Percentiles rank a stretch among this genome's conserved stretches.
Evolutionary conservation across 495 filamentous ascomycete species (phyloP).

Genomic region (Aspergillus cavernicola): DNA sequence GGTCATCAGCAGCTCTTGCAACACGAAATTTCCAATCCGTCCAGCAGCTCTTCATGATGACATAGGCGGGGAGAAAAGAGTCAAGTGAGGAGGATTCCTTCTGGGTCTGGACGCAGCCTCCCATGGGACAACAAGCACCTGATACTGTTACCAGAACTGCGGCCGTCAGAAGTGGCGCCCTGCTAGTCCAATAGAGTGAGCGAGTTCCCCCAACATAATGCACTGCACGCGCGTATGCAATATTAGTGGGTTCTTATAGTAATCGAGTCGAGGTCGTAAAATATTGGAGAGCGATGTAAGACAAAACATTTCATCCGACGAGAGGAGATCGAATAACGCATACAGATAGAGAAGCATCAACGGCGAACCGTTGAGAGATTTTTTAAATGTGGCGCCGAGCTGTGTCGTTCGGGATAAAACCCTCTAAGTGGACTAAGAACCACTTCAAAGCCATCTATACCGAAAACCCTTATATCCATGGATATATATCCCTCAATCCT

Average conservation of each 20-base stretch:
- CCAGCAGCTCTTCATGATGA: neutral
- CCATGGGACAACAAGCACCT: slow-evolving; percentile 12
- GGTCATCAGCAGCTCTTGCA: neutral
- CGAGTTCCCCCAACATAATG: neutral
- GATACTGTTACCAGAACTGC: slow-evolving; percentile 11
- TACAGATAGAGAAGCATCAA: neutral
- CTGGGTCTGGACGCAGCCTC: slow-evolving; percentile 4
- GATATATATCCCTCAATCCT: neutral
- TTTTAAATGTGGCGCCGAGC: neutral
- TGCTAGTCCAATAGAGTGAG: neutral
- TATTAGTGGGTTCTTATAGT: slow-evolving; percentile 6
- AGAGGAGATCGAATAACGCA: neutral
- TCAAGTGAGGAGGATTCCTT: slow-evolving; percentile 8
- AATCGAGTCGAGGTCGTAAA: neutral
- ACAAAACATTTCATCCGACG: neutral
- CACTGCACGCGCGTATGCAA: slow-evolving; percentile 12
- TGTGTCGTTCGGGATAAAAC: neutral
- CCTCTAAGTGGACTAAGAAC: neutral
- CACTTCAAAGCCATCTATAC: neutral
- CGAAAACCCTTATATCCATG: neutral
- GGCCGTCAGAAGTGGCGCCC: slow-evolving; percentile 4
- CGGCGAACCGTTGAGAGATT: neutral
- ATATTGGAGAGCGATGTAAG: neutral
- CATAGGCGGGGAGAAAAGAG: neutral
- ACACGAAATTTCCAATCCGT: neutral